phyloP scores from a whole-genome alignment of 225 moss, liverwort and hornwort genomes.

The Marchantia paleacea region DNA sequence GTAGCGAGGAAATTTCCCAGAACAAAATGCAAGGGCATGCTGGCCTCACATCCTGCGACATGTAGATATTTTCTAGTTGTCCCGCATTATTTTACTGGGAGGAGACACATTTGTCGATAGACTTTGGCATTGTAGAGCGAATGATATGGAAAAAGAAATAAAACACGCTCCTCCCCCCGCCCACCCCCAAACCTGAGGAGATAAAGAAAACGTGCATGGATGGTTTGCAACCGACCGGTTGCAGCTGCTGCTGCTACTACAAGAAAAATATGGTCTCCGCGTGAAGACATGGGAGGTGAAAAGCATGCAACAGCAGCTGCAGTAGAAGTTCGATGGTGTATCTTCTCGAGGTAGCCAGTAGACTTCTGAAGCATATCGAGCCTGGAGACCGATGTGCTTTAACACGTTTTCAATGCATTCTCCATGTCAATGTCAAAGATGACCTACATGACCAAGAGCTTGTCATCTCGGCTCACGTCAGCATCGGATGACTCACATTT shows the following conservation, averaged over 20 bases:
- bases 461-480: background rate
- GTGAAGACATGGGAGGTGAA: background rate
- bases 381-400: background rate
- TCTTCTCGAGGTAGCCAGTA: background rate
- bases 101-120: background rate
- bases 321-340: background rate
- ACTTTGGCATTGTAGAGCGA: background rate
- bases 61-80: background rate
- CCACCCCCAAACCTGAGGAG: background rate
- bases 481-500: background rate
- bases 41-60: background rate
- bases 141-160: background rate
- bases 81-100: background rate
- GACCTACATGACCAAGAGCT: background rate
- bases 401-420: background rate
- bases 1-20: too few relatives aligned
- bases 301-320: too few relatives aligned
- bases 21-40: background rate
- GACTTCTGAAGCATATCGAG: constrained; percentile 1
- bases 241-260: background rate
- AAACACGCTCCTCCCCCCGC: background rate
- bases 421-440: background rate
- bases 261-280: background rate
- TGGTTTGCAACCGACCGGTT: background rate
- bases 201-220: constrained; percentile 3